Conservation (phyloP, 2,329 filamentous ascomycete species). For the Saccharata proteae region DNA sequence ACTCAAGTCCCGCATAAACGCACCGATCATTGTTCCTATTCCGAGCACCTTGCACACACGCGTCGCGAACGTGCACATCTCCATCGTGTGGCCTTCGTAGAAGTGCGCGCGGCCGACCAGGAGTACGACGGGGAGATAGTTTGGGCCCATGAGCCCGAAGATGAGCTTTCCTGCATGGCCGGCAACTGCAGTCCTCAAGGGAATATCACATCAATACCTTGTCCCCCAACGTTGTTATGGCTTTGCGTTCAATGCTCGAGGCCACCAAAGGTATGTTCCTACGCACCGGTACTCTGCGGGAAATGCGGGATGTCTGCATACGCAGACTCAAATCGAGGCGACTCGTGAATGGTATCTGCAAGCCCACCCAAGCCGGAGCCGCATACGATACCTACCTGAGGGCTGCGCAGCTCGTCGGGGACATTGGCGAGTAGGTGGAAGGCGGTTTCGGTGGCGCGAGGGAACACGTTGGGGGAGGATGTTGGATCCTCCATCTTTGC, state of each 20-base stretch:
- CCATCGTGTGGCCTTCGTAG: conserved; percentile 55
- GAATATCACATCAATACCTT: too few species aligned
- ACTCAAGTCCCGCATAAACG: conserved; percentile 12
- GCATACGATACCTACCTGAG: conserved; percentile 51
- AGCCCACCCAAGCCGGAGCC: conserved; percentile 53
- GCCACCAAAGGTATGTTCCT: neutral
- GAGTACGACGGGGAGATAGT: conserved; percentile 45
- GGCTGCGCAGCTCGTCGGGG: conserved; percentile 38
- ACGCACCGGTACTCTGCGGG: conserved; percentile 46
- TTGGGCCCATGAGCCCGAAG: conserved; percentile 45
- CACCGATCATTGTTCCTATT: conserved; percentile 47
- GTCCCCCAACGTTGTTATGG: too few species aligned
- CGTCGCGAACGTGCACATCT: conserved; percentile 50
- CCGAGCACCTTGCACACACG: conserved; percentile 52
- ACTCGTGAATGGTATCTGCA: conserved; percentile 41
- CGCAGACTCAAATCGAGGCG: conserved; percentile 39
- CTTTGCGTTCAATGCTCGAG: too few species aligned
- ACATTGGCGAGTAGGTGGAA: conserved; percentile 37
- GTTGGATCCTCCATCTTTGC: conserved; percentile 18
- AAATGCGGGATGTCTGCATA: conserved; percentile 52
- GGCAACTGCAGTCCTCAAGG: conserved; percentile 28
- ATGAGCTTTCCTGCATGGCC: conserved; percentile 55
- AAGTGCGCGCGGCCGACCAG: conserved; percentile 55
- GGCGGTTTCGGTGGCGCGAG: conserved; percentile 37
- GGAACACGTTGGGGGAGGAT: conserved; percentile 24